These are phyloP conservation scores for Hysterium pulicare DNA, from an alignment of 2,329 filamentous ascomycete species.

Conservation along the genomic window DNA sequence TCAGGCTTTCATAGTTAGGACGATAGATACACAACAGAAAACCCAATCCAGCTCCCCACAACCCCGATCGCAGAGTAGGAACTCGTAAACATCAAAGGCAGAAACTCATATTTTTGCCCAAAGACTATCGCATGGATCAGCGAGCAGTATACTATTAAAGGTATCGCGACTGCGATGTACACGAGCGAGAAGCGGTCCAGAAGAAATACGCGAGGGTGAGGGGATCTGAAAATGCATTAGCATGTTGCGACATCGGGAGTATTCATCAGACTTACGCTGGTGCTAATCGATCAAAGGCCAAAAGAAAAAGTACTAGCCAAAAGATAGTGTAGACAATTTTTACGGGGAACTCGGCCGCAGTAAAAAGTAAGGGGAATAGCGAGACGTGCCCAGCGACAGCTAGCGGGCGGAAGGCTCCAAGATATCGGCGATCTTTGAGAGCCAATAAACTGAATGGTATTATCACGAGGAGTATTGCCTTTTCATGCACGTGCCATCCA, in stretches of 20 bases:
- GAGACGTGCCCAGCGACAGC: constrained; percentile 94
- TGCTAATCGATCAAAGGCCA: constrained; percentile 81
- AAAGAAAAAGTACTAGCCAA: constrained; percentile 84
- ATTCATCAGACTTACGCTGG: constrained; percentile 59
- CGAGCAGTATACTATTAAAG: constrained; percentile 84
- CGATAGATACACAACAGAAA: constrained; percentile 83
- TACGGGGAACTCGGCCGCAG: constrained; percentile 84
- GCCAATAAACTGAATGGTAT: constrained; percentile 93
- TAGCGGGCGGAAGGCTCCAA: constrained; percentile 86
- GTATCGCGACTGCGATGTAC: constrained; percentile 87
- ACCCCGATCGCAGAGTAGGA: constrained; percentile 93
- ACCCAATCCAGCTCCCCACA: constrained; percentile 91
- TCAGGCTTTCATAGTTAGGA: too few relatives aligned
- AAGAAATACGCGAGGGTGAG: constrained; percentile 76
- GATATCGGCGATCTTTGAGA: constrained; percentile 81
- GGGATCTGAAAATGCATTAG: constrained; percentile 57
- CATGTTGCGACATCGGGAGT: too few relatives aligned
- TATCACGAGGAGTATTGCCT: constrained; percentile 89
- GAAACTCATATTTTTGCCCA: constrained; percentile 77
- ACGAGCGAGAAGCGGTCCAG: constrained; percentile 86
- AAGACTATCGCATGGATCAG: constrained; percentile 80
- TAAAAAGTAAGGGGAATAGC: constrained; percentile 90
- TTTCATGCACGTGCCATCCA: constrained; percentile 98
- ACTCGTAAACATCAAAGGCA: constrained; percentile 96
- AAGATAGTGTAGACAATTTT: constrained; percentile 91